These are phyloP conservation scores for Porphyrellus cyaneotinctus DNA, from an alignment of 768 basidiomycete species.

Conservation along the genomic window DNA sequence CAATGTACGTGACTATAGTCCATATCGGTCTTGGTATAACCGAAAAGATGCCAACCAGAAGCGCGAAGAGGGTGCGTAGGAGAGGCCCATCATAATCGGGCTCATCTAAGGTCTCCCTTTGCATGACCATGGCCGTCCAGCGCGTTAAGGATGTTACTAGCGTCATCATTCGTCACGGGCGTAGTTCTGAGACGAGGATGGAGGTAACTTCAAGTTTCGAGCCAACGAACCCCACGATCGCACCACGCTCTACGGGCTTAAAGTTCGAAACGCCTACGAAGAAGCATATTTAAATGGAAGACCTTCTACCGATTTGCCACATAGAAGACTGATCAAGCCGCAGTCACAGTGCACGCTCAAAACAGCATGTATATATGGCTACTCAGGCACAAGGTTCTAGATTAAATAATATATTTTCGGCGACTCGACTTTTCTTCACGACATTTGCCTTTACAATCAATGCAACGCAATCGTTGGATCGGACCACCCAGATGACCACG, in stretches of 20 bases:
- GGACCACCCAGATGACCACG: no score
- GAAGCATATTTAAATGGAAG: slow-evolving; percentile 6
- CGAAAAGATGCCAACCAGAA: neutral
- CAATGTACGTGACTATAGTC: neutral
- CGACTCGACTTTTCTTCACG: neutral
- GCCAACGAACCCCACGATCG: neutral
- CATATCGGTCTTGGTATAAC: slow-evolving; percentile 1
- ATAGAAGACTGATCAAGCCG: no score
- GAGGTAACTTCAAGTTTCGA: neutral
- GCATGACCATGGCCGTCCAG: no score
- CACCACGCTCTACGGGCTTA: neutral
- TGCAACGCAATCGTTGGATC: no score
- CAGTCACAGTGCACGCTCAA: no score
- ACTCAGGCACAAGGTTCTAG: no score
- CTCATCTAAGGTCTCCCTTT: neutral
- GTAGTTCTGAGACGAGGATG: neutral
- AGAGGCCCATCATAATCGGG: neutral
- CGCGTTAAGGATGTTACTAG: neutral
- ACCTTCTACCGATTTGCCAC: neutral
- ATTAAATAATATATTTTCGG: slow-evolving; percentile 16
- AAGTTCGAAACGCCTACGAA: neutral
- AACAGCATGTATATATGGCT: no score
- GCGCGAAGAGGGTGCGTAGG: neutral
- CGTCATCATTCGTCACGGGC: no score
- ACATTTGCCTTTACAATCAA: slow-evolving; percentile 20